A percentile compares a stretch with the other conserved stretches of the same genome.
These are phyloP conservation scores for Cercospora janseana DNA, from an alignment of 2,329 filamentous ascomycete genomes.

Conservation along the genomic window DNA sequence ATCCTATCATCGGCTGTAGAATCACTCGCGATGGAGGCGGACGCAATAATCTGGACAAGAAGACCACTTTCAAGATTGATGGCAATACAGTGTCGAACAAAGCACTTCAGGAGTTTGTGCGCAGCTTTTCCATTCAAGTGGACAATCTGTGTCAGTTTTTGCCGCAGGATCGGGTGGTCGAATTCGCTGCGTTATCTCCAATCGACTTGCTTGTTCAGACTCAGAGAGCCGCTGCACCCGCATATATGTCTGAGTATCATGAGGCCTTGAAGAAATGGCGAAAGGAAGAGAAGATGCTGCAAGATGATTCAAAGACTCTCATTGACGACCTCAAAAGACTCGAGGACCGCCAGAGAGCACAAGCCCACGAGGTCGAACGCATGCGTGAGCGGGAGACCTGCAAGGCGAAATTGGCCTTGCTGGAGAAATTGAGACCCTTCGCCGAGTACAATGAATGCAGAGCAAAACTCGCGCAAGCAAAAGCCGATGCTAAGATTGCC, in stretches of 20 bases:
- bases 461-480: slow-evolving; percentile 52
- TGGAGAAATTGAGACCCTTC: slow-evolving; percentile 65
- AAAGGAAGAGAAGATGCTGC: slow-evolving; percentile 60
- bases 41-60: slow-evolving; percentile 52
- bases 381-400: slow-evolving; percentile 72
- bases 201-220: slow-evolving; percentile 82
- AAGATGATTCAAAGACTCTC: slow-evolving; percentile 54
- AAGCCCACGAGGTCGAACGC: slow-evolving; percentile 79
- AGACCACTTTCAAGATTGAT: slow-evolving; percentile 74
- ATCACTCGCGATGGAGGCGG: slow-evolving; percentile 70
- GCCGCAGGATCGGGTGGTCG: slow-evolving; percentile 91
- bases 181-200: slow-evolving; percentile 82
- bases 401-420: slow-evolving; percentile 60
- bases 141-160: slow-evolving; percentile 98
- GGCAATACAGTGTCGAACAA: slow-evolving; percentile 61
- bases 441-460: slow-evolving; percentile 62
- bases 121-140: slow-evolving; percentile 81
- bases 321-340: slow-evolving; percentile 64
- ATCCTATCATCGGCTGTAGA: slow-evolving; percentile 70
- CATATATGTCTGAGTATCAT: slow-evolving; percentile 78
- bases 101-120: slow-evolving; percentile 65
- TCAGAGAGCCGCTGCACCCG: slow-evolving; percentile 79
- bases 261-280: slow-evolving; percentile 69
- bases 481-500: slow-evolving; percentile 55
- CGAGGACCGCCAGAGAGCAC: slow-evolving; percentile 69